A percentile compares a stretch with the other conserved stretches of the same genome.
phyloP scores from a whole-genome alignment of 306 rosid species.

The Astragalus membranaceus region DNA sequence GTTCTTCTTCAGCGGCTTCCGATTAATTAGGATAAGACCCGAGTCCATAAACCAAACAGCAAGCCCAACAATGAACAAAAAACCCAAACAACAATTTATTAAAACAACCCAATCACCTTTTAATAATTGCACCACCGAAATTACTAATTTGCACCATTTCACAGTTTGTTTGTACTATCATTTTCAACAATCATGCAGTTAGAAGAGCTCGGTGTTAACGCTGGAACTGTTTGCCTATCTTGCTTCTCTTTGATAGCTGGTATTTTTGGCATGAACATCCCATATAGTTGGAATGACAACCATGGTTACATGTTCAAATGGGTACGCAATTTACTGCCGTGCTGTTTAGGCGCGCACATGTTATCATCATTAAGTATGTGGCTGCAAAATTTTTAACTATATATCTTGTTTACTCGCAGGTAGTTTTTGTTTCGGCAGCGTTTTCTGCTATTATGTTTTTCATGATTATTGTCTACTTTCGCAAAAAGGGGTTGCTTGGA shows the following conservation, averaged over 20 bases:
- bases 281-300: slow-evolving; percentile 54
- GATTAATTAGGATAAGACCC: no score
- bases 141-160: no score
- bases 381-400: background rate
- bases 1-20: no score
- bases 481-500: slow-evolving; percentile 70
- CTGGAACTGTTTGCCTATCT: slow-evolving; percentile 66
- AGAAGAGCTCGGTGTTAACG: slow-evolving; percentile 81
- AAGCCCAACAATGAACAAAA: no score
- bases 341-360: background rate
- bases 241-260: slow-evolving; percentile 58
- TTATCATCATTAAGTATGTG: background rate
- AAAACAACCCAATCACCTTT: no score
- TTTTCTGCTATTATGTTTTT: slow-evolving; percentile 33
- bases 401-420: slow-evolving; percentile 40
- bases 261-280: slow-evolving; percentile 87
- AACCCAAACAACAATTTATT: no score
- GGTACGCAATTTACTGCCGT: slow-evolving; percentile 38
- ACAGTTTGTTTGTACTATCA: no score
- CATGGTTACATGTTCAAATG: slow-evolving; percentile 71
- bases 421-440: slow-evolving; percentile 35
- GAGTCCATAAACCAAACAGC: no score
- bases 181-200: slow-evolving; percentile 39
- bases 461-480: slow-evolving; percentile 44
- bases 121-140: no score